Evolutionary conservation across 495 filamentous ascomycete species (phyloP), one percentile per base, ranked within the genome.

Genomic region (Xylaria scruposa): DNA sequence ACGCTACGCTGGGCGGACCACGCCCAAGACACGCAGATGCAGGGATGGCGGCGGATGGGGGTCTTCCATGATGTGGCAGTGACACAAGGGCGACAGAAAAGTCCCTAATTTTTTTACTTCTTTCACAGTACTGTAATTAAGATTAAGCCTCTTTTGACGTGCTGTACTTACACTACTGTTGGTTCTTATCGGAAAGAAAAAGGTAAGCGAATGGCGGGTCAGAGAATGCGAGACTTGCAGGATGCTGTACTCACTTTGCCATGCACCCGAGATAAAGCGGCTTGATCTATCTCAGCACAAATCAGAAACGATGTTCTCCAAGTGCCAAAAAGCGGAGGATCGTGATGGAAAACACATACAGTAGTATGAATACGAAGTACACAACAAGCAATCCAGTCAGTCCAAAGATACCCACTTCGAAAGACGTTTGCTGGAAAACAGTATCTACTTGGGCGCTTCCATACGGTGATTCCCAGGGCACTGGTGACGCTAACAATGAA

Each of bases 201-300:
- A 31, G 58, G 15, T 21, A 2, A 29, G 58, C 9, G 8, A 24
- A 38, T 38, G 58, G 58, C 58, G 38, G 33, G 31, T 21, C 19
- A 21, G 58, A 60, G 19, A 40, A 60, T 60, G 58, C 31, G 53
- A 60, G 58, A 33, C 58, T 60, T 60, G 31, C 58, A 38, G 31
- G 56, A 59, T 59, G 56, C 26, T 19, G 26, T 31, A 13, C 56
- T 59, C 31, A 17, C 31, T 59, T 59, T 38, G 26, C 53, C 53
- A 56, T 29, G 53, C 26, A 17, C 26, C 26, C 53, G 53, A 56
- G 53, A 21, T 7, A 33, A 38, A 60, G 56, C 56, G 38, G 6
- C 56, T 60, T 38, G n/a, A 60, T 60, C 26, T 59, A 59, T 15
- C n/a, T 59, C 29, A n/a, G 29, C 31, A 59, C 54, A 59, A 59